Conservation (phyloP, 208 protist species). For the Phytomonas serpens region DNA sequence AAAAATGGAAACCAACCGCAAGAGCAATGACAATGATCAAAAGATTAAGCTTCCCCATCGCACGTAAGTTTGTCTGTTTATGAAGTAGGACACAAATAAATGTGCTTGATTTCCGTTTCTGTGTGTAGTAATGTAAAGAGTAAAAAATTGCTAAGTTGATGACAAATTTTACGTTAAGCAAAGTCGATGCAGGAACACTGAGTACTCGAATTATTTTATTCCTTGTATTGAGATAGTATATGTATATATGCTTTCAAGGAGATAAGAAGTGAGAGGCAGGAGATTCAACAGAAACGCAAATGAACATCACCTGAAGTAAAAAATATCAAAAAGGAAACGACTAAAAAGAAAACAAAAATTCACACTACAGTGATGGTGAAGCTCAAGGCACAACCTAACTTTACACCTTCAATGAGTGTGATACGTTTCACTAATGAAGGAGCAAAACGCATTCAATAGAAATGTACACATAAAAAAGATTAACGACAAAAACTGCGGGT, state of each 20-base stretch:
- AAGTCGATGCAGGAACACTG: too few species aligned
- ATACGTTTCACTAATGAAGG: neutral
- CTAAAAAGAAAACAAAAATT: neutral
- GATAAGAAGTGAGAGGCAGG: neutral
- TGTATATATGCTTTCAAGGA: neutral
- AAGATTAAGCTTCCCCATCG: neutral
- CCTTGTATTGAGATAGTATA: too few species aligned
- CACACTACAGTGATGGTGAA: neutral
- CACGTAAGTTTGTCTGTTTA: neutral
- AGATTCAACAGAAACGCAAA: neutral
- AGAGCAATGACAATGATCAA: conserved; percentile 25
- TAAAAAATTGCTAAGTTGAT: too few species aligned
- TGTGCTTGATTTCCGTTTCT: neutral
- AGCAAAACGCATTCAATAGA: neutral
- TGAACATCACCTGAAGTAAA: neutral
- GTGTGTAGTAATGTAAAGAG: neutral
- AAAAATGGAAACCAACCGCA: conserved; percentile 32
- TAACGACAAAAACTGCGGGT: neutral
- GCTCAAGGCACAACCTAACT: neutral
- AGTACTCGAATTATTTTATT: too few species aligned
- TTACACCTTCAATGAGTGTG: neutral
- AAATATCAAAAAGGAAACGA: neutral
- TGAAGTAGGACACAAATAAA: neutral
- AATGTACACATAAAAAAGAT: neutral
- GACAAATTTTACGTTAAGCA: too few species aligned